These are phyloP conservation scores for Sicyos edulis DNA, from an alignment of 306 rosid species.

Conservation along the genomic window DNA sequence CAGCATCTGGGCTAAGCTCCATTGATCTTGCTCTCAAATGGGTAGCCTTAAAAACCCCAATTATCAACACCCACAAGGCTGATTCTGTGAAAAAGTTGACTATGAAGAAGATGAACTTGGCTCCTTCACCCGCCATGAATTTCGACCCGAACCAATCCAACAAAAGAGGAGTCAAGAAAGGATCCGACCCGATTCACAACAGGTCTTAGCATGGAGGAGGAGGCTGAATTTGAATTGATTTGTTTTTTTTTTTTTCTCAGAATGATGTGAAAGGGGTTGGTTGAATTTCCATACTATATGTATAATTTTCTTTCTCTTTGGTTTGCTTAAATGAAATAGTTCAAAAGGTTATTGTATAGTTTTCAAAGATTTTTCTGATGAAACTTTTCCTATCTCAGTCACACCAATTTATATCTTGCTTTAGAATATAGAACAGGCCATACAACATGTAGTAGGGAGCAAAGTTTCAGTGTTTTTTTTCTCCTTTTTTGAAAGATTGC, in stretches of 20 bases:
- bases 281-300: neutral
- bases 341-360: conserved; percentile 5
- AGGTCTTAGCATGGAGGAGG: neutral
- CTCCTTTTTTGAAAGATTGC: neutral
- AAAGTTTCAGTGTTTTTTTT: neutral
- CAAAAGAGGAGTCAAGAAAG: conserved; percentile 23
- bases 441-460: neutral
- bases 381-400: neutral
- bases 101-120: conserved; percentile 7
- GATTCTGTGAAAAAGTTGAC: conserved; percentile 4
- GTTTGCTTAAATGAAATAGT: conserved; percentile 12
- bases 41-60: neutral
- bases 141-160: conserved; percentile 20
- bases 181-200: conserved; percentile 26
- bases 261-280: neutral
- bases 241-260: too few relatives aligned
- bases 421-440: conserved; percentile 10
- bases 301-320: neutral
- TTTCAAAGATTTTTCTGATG: neutral
- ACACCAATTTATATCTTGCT: neutral
- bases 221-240: neutral
- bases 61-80: neutral
- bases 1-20: conserved; percentile 1
- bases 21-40: conserved; percentile 22
- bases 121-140: conserved; percentile 15